A percentile compares a stretch with the other conserved stretches of the same genome.
Conservation (phyloP, 1,284 basidiomycete species). For the Caloboletus inedulis region DNA sequence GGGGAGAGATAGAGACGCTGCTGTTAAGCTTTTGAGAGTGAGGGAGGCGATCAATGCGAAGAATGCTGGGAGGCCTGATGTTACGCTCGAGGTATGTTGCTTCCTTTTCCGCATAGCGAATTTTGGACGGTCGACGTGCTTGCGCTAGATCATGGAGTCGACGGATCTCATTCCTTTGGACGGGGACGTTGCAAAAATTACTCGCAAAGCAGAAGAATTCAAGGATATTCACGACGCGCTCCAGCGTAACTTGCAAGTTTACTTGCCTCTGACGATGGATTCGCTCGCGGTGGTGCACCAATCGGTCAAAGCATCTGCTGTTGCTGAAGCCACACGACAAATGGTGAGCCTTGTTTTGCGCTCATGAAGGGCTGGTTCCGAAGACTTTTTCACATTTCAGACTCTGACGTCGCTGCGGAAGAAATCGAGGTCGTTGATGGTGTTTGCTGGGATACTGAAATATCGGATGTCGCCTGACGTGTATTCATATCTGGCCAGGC, state of each 20-base stretch:
- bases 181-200: slow-evolving; percentile 83
- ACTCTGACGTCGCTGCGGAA: slow-evolving; percentile 60
- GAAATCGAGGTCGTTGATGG: slow-evolving; percentile 78
- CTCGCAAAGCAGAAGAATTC: slow-evolving; percentile 87
- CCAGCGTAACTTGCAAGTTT: slow-evolving; percentile 86
- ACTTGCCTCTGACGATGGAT: slow-evolving; percentile 94
- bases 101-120: background rate
- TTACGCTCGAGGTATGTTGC: slow-evolving; percentile 74
- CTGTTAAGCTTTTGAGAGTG: slow-evolving; percentile 76
- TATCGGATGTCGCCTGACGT: slow-evolving; percentile 90
- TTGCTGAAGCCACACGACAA: slow-evolving; percentile 70
- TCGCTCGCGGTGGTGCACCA: slow-evolving; percentile 80
- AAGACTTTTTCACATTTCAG: slow-evolving; percentile 37
- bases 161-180: slow-evolving; percentile 89
- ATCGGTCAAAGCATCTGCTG: slow-evolving; percentile 69
- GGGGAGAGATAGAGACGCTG: slow-evolving; percentile 74
- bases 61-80: slow-evolving; percentile 68
- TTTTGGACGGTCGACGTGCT: background rate
- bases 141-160: slow-evolving; percentile 75
- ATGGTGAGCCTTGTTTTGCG: slow-evolving; percentile 54
- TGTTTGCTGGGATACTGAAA: slow-evolving; percentile 85
- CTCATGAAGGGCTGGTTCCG: background rate
- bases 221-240: slow-evolving; percentile 83
- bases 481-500: slow-evolving; percentile 79
- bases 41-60: slow-evolving; percentile 81